A percentile compares a stretch with the other conserved stretches of the same genome.
phyloP scores from a whole-genome alignment of 2,329 filamentous ascomycete species.

The Rutstroemia sp. region DNA sequence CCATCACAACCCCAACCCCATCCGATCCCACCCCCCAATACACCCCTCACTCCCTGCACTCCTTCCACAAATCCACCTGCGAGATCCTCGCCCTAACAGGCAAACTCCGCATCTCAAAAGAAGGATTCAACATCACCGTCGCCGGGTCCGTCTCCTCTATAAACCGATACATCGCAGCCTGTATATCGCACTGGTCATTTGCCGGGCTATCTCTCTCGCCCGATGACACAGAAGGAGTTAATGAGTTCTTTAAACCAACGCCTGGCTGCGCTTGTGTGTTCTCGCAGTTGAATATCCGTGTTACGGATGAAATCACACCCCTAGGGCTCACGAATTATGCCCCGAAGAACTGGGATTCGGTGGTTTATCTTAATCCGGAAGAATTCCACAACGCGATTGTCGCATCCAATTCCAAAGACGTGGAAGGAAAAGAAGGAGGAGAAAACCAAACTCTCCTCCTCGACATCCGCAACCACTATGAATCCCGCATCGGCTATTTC shows the following conservation, averaged over 20 bases:
- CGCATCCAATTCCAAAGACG: not conserved
- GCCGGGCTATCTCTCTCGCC: conserved; percentile 10
- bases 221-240: conserved; percentile 5
- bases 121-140: conserved; percentile 30
- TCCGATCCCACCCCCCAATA: not conserved
- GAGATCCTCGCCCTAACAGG: conserved; percentile 19
- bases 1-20: conserved; percentile 1
- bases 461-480: conserved; percentile 30
- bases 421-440: not conserved
- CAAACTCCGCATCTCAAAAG: conserved; percentile 26
- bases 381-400: conserved; percentile 22
- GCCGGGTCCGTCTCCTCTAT: conserved; percentile 21
- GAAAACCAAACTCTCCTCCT: conserved; percentile 18
- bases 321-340: conserved; percentile 28
- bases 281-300: conserved; percentile 17
- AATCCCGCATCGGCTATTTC: conserved; percentile 30
- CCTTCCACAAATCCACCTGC: conserved; percentile 21
- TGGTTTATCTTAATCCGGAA: conserved; percentile 21
- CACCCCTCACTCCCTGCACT: conserved; percentile 11
- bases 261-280: conserved; percentile 28
- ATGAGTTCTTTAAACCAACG: conserved; percentile 26
- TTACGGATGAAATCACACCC: conserved; percentile 27
- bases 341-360: conserved; percentile 23
- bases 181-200: conserved; percentile 27
- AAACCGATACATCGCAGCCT: conserved; percentile 22